Evolutionary conservation across 495 filamentous ascomycete genomes (phyloP).

Genomic region (Glutinoglossum americanum): DNA sequence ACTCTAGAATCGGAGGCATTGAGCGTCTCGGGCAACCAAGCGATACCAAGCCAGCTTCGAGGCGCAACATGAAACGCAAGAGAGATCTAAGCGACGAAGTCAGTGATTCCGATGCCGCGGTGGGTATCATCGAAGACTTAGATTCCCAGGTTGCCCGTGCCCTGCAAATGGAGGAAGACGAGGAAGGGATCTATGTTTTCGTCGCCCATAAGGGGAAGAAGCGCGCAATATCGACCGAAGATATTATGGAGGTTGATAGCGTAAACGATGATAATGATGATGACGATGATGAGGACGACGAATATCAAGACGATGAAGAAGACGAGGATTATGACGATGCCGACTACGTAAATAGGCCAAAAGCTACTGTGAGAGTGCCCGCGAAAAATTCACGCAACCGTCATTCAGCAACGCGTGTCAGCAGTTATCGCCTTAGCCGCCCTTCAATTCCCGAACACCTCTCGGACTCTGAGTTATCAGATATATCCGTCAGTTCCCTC

Average conservation of each 20-base stretch:
- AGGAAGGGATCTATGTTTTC: neutral
- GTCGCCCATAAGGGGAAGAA: neutral
- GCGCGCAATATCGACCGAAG: neutral
- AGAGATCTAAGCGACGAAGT: neutral
- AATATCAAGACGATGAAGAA: conserved; percentile 4
- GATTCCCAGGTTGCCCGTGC: neutral
- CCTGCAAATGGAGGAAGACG: neutral
- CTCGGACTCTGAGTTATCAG: neutral
- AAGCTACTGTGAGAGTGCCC: neutral
- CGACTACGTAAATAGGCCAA: conserved; percentile 27
- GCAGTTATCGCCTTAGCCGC: neutral
- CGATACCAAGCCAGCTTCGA: neutral
- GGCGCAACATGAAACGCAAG: neutral
- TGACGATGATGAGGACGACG: conserved; percentile 18
- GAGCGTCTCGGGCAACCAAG: neutral
- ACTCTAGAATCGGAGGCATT: neutral
- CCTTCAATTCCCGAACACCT: neutral
- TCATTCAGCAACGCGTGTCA: neutral
- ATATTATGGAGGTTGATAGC: neutral
- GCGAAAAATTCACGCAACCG: neutral
- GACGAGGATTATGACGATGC: conserved; percentile 26
- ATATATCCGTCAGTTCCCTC: neutral
- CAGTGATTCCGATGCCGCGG: neutral
- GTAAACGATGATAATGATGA: conserved; percentile 17
- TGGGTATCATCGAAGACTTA: neutral